These are phyloP conservation scores for Sphaerulina musiva DNA, from an alignment of 2,329 filamentous ascomycete genomes.

Conservation along the genomic window DNA sequence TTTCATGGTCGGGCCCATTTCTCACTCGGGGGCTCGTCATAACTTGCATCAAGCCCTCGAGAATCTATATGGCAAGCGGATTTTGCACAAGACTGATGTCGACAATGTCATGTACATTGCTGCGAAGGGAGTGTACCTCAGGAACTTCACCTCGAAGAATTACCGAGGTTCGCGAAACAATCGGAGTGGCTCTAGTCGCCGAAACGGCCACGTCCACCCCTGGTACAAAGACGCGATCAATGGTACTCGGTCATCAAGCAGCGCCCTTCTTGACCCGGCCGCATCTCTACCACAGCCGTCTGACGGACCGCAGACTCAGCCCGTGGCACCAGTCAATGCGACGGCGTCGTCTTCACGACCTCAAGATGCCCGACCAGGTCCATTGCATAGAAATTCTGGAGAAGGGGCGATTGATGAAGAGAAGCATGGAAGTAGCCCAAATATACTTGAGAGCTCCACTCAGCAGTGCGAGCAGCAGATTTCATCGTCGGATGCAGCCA, in stretches of 20 bases:
- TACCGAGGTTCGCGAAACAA: neutral
- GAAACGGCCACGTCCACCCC: neutral
- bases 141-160: neutral
- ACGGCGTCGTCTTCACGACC: neutral
- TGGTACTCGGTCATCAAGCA: neutral
- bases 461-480: neutral
- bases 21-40: neutral
- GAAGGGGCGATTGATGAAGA: neutral
- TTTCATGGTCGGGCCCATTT: constrained; percentile 1
- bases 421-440: neutral
- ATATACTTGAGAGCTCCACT: neutral
- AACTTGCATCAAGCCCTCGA: constrained; percentile 1
- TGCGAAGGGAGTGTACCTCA: neutral
- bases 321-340: neutral
- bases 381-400: neutral
- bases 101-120: constrained; percentile 9
- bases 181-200: neutral
- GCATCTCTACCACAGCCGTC: neutral
- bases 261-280: neutral
- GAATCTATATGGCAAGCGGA: constrained; percentile 3
- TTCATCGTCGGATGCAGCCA: neutral
- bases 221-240: constrained; percentile 3
- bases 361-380: neutral
- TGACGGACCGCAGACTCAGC: neutral
- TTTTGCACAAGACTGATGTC: neutral